Evolutionary conservation across 306 rosid species (phyloP), one percentile per base, ranked within the genome.

Genomic region (Elaeagnus macrophylla): DNA sequence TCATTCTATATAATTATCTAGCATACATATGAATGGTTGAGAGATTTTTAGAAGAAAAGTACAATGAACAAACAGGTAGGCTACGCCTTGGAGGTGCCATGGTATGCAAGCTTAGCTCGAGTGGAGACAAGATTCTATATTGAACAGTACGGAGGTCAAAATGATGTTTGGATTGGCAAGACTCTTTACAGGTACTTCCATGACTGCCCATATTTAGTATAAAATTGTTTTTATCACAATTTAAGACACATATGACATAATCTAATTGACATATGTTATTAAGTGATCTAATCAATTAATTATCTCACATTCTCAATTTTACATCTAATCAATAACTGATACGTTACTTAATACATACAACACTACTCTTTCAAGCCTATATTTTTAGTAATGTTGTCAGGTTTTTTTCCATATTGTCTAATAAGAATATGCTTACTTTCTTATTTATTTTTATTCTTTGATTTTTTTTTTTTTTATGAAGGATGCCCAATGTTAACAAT

Each of bases 81-180:
- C 5, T 87, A 78, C 15, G 81, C 96, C 2, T 69, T 91, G 17
- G 87, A 91, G n/a, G 71, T 91, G 64, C 95, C 99, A 40, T 87
- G 87, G 87, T 73, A 82, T 59, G 93, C 95, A 37, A 87, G 74
- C 60, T 69, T 91, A 12, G 78, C 83, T 53, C 79, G 96, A 16
- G 65, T 91, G 1, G 96, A 91, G 78, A 71, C 96, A 20, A 81
- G 91, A 72, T 72, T 82, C 47, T 91, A 78, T 64, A 71, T 91
- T 1, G 76, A 86, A 55, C 97, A 91, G 9, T 91, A 91, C 43
- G 97, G 97, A 14, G 97, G 82, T 12, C 72, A 72, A 10, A 65
- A 53, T 66, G 97, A 91, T 43, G 82, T 80, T 0, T 91, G 99
- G 99, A 91, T 91, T n/a, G 99, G 99, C 47, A 91, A 91, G 74